Evolutionary conservation across 2,329 filamentous ascomycete species (phyloP).

Genomic region (Cladosporium sp.): DNA sequence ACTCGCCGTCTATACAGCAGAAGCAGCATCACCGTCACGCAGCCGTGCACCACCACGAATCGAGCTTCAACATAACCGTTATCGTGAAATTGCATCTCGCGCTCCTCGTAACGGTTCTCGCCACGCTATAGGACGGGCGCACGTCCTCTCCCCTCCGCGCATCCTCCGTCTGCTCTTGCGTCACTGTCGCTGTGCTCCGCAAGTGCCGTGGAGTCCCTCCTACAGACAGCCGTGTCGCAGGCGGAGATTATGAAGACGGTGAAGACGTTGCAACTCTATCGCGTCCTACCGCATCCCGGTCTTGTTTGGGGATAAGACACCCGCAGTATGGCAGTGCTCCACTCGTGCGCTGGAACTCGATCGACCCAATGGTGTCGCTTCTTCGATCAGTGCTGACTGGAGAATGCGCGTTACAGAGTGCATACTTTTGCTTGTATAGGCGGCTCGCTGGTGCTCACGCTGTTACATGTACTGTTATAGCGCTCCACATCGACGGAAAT

Average conservation of each 20-base stretch:
- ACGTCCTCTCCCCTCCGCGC: background rate
- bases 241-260: conserved; percentile 14
- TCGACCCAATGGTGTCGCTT: background rate
- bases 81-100: conserved; percentile 11
- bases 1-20: background rate
- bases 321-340: conserved; percentile 2
- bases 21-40: background rate
- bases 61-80: background rate
- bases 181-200: background rate
- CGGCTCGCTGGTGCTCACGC: background rate
- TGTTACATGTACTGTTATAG: background rate
- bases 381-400: background rate
- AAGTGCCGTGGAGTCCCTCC: background rate
- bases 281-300: background rate
- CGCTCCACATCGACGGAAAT: background rate
- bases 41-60: conserved; percentile 1
- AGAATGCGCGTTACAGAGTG: background rate
- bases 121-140: background rate
- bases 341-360: background rate
- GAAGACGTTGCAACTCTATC: conserved; percentile 12
- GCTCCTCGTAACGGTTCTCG: conserved; percentile 1
- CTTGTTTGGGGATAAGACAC: conserved; percentile 9
- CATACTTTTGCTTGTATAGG: background rate
- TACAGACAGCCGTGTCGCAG: conserved; percentile 11
- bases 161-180: background rate